phyloP scores from a whole-genome alignment of 225 moss, liverwort and hornwort species.

The Pleurozium schreberi region DNA sequence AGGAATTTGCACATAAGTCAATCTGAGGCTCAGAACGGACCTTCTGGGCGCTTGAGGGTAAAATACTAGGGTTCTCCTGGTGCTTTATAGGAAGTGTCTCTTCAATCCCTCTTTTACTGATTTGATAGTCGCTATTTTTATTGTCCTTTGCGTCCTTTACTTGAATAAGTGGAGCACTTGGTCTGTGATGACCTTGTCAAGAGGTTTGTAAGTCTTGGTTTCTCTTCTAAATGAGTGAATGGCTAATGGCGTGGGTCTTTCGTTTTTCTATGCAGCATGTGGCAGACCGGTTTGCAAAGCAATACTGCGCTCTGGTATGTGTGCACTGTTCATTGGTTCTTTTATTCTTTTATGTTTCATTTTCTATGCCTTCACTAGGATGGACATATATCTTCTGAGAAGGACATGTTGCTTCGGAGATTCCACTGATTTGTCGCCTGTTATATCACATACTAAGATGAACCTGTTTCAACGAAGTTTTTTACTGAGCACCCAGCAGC shows the following conservation, averaged over 20 bases:
- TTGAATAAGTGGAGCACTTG: background rate
- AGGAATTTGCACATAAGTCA: background rate
- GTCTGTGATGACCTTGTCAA: background rate
- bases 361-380: background rate
- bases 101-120: background rate
- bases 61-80: background rate
- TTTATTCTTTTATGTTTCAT: background rate
- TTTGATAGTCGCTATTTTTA: background rate
- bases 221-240: background rate
- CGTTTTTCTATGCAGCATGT: slow-evolving; percentile 61
- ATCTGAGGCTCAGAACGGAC: background rate
- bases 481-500: too few species aligned
- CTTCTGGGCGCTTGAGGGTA: background rate
- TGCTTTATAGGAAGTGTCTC: background rate
- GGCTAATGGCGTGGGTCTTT: slow-evolving; percentile 2
- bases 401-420: background rate
- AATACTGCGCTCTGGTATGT: slow-evolving; percentile 75
- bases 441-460: background rate
- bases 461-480: background rate
- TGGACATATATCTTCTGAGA: background rate
- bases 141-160: background rate
- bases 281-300: slow-evolving; percentile 90
- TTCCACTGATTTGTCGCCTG: background rate
- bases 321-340: background rate
- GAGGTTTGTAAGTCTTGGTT: background rate